phyloP scores from a whole-genome alignment of 352 stramenopile genomes.

The Phytophthora multivora region DNA sequence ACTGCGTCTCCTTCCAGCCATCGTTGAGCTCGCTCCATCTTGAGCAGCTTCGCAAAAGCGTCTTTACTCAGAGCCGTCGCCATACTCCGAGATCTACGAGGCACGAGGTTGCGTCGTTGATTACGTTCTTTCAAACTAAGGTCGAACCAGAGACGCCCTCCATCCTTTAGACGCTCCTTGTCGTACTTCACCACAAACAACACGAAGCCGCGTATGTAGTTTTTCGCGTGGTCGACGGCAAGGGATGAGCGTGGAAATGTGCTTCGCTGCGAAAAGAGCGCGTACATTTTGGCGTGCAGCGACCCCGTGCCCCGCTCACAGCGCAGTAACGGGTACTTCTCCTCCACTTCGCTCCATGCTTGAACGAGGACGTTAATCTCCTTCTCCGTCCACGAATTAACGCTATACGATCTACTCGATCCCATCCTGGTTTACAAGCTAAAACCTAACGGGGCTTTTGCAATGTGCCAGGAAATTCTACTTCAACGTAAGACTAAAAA shows the following conservation, averaged over 20 bases:
- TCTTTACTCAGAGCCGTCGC: conserved; percentile 8
- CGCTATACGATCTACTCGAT: not conserved
- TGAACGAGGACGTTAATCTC: conserved; percentile 25
- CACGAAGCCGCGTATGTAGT: conserved; percentile 20
- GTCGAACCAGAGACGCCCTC: conserved; percentile 23
- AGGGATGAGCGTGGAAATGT: conserved; percentile 8
- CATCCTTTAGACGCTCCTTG: conserved; percentile 16
- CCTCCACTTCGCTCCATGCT: conserved; percentile 29
- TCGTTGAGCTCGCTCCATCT: conserved; percentile 24
- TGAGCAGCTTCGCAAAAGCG: conserved; percentile 15
- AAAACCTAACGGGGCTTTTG: no score
- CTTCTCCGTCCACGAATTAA: conserved; percentile 22
- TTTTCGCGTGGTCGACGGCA: conserved; percentile 8
- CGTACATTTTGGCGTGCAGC: conserved; percentile 19
- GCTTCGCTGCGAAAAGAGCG: conserved; percentile 7
- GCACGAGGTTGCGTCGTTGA: not conserved
- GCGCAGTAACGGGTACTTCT: conserved; percentile 11
- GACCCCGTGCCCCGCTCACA: conserved; percentile 4
- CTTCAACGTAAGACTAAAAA: no score
- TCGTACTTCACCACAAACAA: conserved; percentile 25
- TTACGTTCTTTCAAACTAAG: conserved; percentile 13
- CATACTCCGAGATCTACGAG: conserved; percentile 1
- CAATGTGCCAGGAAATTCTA: no score
- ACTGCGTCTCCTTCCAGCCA: conserved; percentile 5
- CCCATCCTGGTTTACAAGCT: no score